A percentile compares a stretch with the other conserved stretches of the same genome.
Evolutionary conservation across 1,284 basidiomycete species (phyloP).

Genomic region (Pseudozyma tsukubaensis): DNA sequence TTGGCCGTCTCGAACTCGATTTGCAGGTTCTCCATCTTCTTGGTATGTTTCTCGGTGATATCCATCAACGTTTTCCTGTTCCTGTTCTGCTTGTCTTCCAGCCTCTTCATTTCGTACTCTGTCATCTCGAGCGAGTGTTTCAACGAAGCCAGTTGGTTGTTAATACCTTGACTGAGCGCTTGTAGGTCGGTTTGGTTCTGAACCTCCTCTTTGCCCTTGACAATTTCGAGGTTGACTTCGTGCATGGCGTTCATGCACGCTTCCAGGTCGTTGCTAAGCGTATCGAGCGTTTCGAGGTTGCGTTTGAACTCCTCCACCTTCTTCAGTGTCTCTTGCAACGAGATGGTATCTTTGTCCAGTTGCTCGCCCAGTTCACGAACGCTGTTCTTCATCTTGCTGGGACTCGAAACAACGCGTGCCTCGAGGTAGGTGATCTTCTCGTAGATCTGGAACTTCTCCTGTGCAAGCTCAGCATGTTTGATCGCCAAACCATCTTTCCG

Average conservation of each 20-base stretch:
- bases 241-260: slow-evolving; percentile 52
- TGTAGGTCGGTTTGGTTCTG: slow-evolving; percentile 45
- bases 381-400: slow-evolving; percentile 54
- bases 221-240: slow-evolving; percentile 56
- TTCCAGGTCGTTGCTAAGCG: slow-evolving; percentile 49
- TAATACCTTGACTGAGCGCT: slow-evolving; percentile 42
- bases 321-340: slow-evolving; percentile 80
- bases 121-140: slow-evolving; percentile 51
- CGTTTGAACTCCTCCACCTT: slow-evolving; percentile 72
- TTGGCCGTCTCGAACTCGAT: slow-evolving; percentile 47
- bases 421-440: slow-evolving; percentile 60
- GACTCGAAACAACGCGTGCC: slow-evolving; percentile 52
- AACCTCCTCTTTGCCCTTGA: slow-evolving; percentile 51
- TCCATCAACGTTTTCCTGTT: slow-evolving; percentile 49
- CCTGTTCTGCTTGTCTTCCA: slow-evolving; percentile 49
- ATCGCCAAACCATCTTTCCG: slow-evolving; percentile 46
- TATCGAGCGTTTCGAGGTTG: slow-evolving; percentile 53
- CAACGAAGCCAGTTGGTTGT: slow-evolving; percentile 44
- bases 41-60: slow-evolving; percentile 48
- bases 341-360: slow-evolving; percentile 76
- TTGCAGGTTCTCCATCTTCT: slow-evolving; percentile 45
- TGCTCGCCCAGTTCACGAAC: slow-evolving; percentile 71
- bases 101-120: slow-evolving; percentile 48
- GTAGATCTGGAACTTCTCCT: slow-evolving; percentile 57
- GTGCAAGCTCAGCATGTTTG: slow-evolving; percentile 53